Percentiles rank a stretch among this genome's conserved stretches.
Evolutionary conservation across 805 yeast species (phyloP).

Genomic region (Ogataea kodamae): DNA sequence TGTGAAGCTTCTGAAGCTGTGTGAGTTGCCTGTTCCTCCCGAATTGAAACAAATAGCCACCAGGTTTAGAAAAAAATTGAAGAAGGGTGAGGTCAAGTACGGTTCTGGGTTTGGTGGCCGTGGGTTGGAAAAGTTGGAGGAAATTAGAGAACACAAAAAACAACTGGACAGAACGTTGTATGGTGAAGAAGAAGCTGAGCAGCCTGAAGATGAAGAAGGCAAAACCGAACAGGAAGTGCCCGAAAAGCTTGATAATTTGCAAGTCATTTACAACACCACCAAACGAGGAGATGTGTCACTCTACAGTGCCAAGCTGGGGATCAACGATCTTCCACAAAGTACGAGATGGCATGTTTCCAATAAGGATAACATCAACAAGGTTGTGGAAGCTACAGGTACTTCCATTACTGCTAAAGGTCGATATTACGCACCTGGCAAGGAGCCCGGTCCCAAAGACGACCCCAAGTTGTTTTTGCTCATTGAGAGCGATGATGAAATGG

Average conservation of each 20-base stretch:
- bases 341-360: constrained; percentile 77
- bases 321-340: constrained; percentile 81
- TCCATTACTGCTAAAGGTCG: constrained; percentile 82
- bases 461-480: constrained; percentile 75
- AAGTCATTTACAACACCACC: constrained; percentile 41
- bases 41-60: constrained; percentile 49
- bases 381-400: constrained; percentile 68
- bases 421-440: constrained; percentile 60
- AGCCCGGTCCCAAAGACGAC: constrained; percentile 53
- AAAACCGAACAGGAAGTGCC: constrained; percentile 8
- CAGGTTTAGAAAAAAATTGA: constrained; percentile 56
- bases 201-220: constrained; percentile 26
- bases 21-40: constrained; percentile 52
- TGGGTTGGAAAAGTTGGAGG: constrained; percentile 77
- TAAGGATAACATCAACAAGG: constrained; percentile 55
- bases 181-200: constrained; percentile 32
- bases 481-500: constrained; percentile 64
- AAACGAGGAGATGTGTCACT: constrained; percentile 43
- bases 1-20: constrained; percentile 60
- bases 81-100: constrained; percentile 58
- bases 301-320: constrained; percentile 65
- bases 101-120: constrained; percentile 90
- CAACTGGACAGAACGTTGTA: constrained; percentile 47
- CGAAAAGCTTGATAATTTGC: constrained; percentile 38
- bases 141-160: constrained; percentile 49